phyloP scores from a whole-genome alignment of 2,329 filamentous ascomycete species.

The Capronia coronata region DNA sequence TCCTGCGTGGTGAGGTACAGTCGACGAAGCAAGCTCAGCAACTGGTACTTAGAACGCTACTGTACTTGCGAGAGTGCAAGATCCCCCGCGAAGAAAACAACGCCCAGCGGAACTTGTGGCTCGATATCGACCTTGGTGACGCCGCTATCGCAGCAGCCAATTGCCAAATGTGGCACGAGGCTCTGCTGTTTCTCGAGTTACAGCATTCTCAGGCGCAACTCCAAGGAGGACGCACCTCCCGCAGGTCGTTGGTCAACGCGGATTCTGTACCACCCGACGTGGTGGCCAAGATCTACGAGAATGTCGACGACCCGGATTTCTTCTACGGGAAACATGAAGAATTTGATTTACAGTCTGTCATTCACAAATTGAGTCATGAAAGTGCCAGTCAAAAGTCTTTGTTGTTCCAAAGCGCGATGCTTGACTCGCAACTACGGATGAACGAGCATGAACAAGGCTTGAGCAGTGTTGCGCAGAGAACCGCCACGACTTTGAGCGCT shows the following conservation, averaged over 20 bases:
- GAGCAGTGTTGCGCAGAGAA: conserved; percentile 28
- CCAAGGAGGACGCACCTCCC: conserved; percentile 42
- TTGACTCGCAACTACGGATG: conserved; percentile 72
- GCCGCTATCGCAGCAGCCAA: conserved; percentile 65
- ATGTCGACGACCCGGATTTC: conserved; percentile 89
- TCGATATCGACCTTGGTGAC: conserved; percentile 69
- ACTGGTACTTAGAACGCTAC: conserved; percentile 67
- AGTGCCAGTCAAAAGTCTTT: conserved; percentile 79
- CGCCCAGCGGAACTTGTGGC: conserved; percentile 73
- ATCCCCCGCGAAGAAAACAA: conserved; percentile 69
- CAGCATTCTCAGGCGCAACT: conserved; percentile 52
- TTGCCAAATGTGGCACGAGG: conserved; percentile 82
- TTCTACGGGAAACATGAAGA: conserved; percentile 86
- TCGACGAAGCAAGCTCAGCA: conserved; percentile 57
- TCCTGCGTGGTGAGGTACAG: conserved; percentile 28
- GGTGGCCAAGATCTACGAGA: conserved; percentile 76
- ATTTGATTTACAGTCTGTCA: conserved; percentile 67
- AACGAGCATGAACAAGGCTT: conserved; percentile 51
- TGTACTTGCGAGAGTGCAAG: conserved; percentile 81
- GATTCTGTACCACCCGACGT: conserved; percentile 56
- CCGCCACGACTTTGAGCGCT: conserved; percentile 51
- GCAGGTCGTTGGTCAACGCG: conserved; percentile 59
- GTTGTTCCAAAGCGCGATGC: conserved; percentile 82
- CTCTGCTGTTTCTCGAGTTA: conserved; percentile 75
- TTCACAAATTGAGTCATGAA: conserved; percentile 82